Base-by-base conservation (phyloP, 441 rosid genomes). In the Gossypium schwendimanii region DNA sequence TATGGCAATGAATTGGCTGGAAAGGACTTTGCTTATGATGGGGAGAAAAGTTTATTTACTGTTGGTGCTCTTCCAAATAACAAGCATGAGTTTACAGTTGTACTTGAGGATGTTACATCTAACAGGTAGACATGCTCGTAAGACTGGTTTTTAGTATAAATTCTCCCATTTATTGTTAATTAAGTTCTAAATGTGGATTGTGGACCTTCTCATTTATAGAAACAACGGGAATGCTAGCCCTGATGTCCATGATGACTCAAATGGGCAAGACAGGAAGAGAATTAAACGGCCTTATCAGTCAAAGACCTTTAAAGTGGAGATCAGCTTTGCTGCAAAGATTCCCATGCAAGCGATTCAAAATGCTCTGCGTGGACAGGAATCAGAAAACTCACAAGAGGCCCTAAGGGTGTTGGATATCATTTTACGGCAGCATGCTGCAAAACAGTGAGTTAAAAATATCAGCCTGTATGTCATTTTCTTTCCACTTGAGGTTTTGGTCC, bases 21-120 rank as follows among this genome's bases (percentile, higher is more conserved):
- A n/a, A 88, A 85, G 62, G 58, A 77, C 59, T 85, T 88, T 71
- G 93, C 93, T 15, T 88, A 87, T 67, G 93, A 86, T 77, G 89
- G 93, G 2, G 88, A 87, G 72, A 84, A 83, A 73, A 80, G 84
- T 65, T 69, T 87, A 41, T 87, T 84, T 69, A 83, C 86, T 61
- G 45, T 83, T 61, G 86, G 89, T 36, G 41, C 89, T 39, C 86
- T 87, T 26, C 86, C 86, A 4, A 72, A 65, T 54, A 84, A 83
- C 84, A 85, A 87, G 71, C 70, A 82, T 20, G 88, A 85, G 63
- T 89, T 83, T 72, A 77, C 83, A 5, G 83, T 89, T 50, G 83
- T 84, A 45, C 84, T 89, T 28, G 89, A 85, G 71, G 85, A 84
- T 15, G 39, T 74, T 8, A 2, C 85, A 44, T 84, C 88, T 33